Percentiles rank a stretch among this genome's conserved stretches.
Evolutionary conservation across 148 eudicot genomes (phyloP).

Genomic region (Chenopodium berlandieri): DNA sequence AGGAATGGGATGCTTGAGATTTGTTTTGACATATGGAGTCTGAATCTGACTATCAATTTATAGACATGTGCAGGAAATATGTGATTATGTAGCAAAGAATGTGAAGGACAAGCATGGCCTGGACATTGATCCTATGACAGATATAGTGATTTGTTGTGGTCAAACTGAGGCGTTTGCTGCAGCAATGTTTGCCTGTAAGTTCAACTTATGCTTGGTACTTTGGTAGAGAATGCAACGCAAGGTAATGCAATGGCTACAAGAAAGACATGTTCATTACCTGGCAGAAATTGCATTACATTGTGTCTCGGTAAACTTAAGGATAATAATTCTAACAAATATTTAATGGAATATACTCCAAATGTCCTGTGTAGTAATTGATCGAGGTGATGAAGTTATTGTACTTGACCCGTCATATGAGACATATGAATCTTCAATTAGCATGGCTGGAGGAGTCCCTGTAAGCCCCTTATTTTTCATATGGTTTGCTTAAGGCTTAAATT

Average conservation of each 20-base stretch:
- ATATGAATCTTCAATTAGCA: conserved; percentile 65
- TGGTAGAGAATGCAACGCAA: neutral
- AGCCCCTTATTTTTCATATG: conserved; percentile 26
- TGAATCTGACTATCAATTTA: conserved; percentile 6
- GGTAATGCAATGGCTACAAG: neutral
- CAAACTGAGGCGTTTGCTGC: conserved; percentile 96
- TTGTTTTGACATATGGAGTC: neutral
- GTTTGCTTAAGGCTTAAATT: neutral
- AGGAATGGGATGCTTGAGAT: neutral
- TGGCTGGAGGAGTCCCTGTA: conserved; percentile 96
- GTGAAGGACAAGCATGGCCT: conserved; percentile 60
- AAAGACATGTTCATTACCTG: neutral
- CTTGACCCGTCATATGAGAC: conserved; percentile 92
- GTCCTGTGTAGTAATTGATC: conserved; percentile 60
- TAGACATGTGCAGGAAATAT: conserved; percentile 93
- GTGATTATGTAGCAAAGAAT: conserved; percentile 58
- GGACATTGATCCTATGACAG: conserved; percentile 62
- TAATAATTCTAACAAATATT: neutral
- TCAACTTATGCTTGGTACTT: neutral
- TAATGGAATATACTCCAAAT: neutral
- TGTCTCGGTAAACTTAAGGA: neutral
- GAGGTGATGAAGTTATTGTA: conserved; percentile 80
- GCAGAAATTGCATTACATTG: neutral
- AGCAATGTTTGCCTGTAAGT: conserved; percentile 72
- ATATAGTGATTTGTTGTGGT: conserved; percentile 84